Evolutionary conservation across 176 grass and related monocot genomes (phyloP).

Genomic region (Zea luxurians): DNA sequence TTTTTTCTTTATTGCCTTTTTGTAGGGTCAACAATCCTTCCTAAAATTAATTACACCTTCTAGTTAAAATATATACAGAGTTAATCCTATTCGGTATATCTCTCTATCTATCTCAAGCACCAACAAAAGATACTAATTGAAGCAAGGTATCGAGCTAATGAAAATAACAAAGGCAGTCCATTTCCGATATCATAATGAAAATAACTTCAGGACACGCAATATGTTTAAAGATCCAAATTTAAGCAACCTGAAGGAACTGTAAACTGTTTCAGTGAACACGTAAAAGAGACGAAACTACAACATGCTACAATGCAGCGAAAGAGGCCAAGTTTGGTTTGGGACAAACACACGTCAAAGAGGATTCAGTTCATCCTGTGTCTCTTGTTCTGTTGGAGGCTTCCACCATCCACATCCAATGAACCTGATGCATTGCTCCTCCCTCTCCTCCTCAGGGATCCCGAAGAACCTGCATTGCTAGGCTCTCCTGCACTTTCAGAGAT

Average conservation of each 20-base stretch:
- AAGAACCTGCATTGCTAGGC: slow-evolving; percentile 66
- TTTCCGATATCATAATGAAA: too few species aligned
- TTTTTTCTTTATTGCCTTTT: too few species aligned
- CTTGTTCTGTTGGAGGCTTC: slow-evolving; percentile 55
- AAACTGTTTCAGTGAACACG: slow-evolving; percentile 25
- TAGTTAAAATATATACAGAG: too few species aligned
- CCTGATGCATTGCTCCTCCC: slow-evolving; percentile 57
- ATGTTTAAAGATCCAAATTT: too few species aligned
- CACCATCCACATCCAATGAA: slow-evolving; percentile 80
- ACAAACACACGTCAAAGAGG: slow-evolving; percentile 23
- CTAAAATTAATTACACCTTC: too few species aligned
- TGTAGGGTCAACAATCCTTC: too few species aligned
- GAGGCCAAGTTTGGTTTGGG: neutral
- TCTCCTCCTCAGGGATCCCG: slow-evolving; percentile 67
- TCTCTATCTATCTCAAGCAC: too few species aligned
- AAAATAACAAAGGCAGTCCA: too few species aligned
- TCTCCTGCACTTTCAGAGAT: slow-evolving; percentile 40
- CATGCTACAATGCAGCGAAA: slow-evolving; percentile 25
- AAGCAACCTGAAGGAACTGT: slow-evolving; percentile 19
- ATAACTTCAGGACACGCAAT: too few species aligned
- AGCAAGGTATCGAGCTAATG: too few species aligned
- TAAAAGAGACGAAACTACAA: slow-evolving; percentile 8
- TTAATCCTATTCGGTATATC: too few species aligned
- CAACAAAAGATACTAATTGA: too few species aligned
- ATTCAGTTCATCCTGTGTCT: slow-evolving; percentile 79